Evolutionary conservation across 225 moss, liverwort and hornwort genomes (phyloP).

Genomic region (Polytrichum commune): DNA sequence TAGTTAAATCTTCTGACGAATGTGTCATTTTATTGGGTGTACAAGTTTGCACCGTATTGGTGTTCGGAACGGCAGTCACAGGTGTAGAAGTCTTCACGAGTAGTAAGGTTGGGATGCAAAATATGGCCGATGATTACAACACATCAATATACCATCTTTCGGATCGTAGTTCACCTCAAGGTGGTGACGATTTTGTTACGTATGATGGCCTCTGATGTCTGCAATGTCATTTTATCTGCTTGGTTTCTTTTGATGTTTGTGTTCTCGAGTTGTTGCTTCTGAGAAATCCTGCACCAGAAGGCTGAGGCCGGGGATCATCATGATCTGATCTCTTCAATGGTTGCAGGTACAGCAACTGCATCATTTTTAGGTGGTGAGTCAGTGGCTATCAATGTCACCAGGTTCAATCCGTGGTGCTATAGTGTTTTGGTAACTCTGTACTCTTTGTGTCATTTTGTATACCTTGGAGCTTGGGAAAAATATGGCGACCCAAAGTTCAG

Average conservation of each 20-base stretch:
- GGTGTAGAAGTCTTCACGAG: no score
- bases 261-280: not conserved
- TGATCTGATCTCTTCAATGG: constrained; percentile 10
- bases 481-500: no score
- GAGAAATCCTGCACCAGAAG: constrained; percentile 1
- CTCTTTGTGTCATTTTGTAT: no score
- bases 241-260: not conserved
- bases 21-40: no score
- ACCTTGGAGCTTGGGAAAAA: no score
- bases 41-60: no score
- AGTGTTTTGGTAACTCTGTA: not conserved
- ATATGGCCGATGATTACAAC: constrained; percentile 10
- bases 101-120: no score
- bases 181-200: constrained; percentile 8
- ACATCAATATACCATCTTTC: constrained; percentile 14
- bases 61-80: no score
- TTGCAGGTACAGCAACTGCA: constrained; percentile 4
- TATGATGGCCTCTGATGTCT: constrained; percentile 3
- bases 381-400: constrained; percentile 3
- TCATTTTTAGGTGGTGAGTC: constrained; percentile 10
- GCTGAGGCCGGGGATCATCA: not conserved
- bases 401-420: constrained; percentile 17
- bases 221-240: no score
- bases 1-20: no score
- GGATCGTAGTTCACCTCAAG: constrained; percentile 7